Percentiles rank a stretch among this genome's conserved stretches.
Evolutionary conservation across 2,329 filamentous ascomycete genomes (phyloP).

Genomic region (Dactylellina cionopaga): DNA sequence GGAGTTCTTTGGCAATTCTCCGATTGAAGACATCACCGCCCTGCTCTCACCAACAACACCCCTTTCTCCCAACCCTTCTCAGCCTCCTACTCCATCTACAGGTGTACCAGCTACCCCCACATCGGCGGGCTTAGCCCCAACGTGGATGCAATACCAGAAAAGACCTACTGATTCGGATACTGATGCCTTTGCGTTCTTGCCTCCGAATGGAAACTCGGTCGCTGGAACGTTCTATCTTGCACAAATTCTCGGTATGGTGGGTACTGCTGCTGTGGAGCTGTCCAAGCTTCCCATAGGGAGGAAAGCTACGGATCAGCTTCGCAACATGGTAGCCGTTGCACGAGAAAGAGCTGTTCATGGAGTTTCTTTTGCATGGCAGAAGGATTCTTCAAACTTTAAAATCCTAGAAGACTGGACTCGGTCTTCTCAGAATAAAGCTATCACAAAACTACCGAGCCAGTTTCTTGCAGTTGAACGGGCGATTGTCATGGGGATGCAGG

Average conservation of each 20-base stretch:
- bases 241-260: conserved; percentile 81
- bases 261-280: conserved; percentile 64
- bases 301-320: conserved; percentile 77
- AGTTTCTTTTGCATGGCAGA: conserved; percentile 89
- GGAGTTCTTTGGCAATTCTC: conserved; percentile 85
- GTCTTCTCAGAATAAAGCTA: conserved; percentile 79
- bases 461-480: conserved; percentile 87
- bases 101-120: conserved; percentile 72
- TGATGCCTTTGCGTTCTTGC: conserved; percentile 69
- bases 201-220: conserved; percentile 92
- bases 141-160: conserved; percentile 34
- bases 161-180: conserved; percentile 51
- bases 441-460: conserved; percentile 88
- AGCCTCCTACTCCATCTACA: conserved; percentile 65
- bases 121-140: conserved; percentile 70
- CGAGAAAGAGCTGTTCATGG: conserved; percentile 87
- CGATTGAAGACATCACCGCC: conserved; percentile 87
- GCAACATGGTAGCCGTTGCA: conserved; percentile 76
- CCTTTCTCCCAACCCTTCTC: conserved; percentile 73
- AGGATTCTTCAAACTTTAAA: conserved; percentile 91
- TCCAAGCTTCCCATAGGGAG: conserved; percentile 64
- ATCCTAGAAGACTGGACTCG: conserved; percentile 93
- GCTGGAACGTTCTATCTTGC: conserved; percentile 89
- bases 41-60: conserved; percentile 82
- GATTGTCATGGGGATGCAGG: conserved; percentile 87